Percentiles rank a stretch among this genome's conserved stretches.
phyloP scores from a whole-genome alignment of 2,329 filamentous ascomycete genomes.

The Alternaria triticina region DNA sequence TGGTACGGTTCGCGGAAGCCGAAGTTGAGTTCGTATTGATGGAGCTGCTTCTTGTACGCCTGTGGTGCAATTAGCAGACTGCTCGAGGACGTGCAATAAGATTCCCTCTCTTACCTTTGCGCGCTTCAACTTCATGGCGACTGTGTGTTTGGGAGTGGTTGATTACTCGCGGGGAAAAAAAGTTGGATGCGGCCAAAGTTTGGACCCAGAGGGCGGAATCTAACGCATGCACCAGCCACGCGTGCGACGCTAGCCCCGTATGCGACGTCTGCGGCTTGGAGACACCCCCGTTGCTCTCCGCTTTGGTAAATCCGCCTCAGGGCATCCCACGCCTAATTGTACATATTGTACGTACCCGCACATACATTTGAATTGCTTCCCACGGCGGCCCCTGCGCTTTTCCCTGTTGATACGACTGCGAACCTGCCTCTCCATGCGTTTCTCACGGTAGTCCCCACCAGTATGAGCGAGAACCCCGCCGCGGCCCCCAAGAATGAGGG shows the following conservation, averaged over 20 bases:
- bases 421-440: constrained; percentile 16
- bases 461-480: constrained; percentile 38
- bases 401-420: not conserved
- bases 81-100: too few species aligned
- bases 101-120: constrained; percentile 26
- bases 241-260: constrained; percentile 8
- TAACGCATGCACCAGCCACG: constrained; percentile 13
- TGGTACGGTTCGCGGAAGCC: constrained; percentile 95
- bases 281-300: constrained; percentile 24
- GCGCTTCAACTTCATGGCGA: constrained; percentile 43
- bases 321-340: constrained; percentile 11
- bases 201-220: constrained; percentile 10
- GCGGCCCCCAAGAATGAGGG: constrained; percentile 35
- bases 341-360: constrained; percentile 19
- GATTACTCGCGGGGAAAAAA: constrained; percentile 15
- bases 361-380: not conserved
- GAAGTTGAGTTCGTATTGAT: constrained; percentile 85
- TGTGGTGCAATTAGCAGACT: constrained; percentile 58
- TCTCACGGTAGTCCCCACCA: constrained; percentile 26
- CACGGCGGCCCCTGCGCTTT: not conserved
- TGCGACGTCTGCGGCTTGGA: constrained; percentile 18
- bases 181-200: constrained; percentile 16
- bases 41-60: constrained; percentile 90
- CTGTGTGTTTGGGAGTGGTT: constrained; percentile 7
- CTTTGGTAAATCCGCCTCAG: constrained; percentile 19